Evolutionary conservation across 192 early-diverging fungal species (phyloP).

Genomic region (Coemansia sp.): DNA sequence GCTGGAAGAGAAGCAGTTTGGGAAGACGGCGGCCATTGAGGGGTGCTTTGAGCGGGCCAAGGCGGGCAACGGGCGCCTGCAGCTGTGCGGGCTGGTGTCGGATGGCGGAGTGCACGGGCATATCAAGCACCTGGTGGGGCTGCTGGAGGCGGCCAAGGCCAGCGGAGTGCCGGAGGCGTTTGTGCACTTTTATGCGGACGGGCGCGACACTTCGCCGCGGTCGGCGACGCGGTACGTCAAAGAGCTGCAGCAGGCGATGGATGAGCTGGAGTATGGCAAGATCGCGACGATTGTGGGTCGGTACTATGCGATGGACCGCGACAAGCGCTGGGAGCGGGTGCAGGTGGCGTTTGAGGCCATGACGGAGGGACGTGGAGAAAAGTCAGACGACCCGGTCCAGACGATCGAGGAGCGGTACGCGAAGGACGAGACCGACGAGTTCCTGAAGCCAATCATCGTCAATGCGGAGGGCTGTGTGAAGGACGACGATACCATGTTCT

Average conservation of each 20-base stretch:
- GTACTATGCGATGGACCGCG: constrained; percentile 99
- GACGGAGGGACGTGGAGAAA: constrained; percentile 72
- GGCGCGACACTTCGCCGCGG: constrained; percentile 91
- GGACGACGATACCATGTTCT: constrained; percentile 89
- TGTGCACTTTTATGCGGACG: constrained; percentile 97
- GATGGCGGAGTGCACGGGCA: constrained; percentile 99
- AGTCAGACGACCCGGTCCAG: constrained; percentile 52
- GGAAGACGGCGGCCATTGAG: constrained; percentile 63
- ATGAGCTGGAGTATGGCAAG: constrained; percentile 63
- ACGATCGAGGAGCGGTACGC: constrained; percentile 83
- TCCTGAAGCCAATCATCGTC: constrained; percentile 97
- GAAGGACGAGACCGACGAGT: constrained; percentile 96
- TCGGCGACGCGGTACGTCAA: constrained; percentile 77
- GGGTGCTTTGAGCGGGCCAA: constrained; percentile 83
- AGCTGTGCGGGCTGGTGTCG: constrained; percentile 90
- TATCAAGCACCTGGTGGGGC: constrained; percentile 80
- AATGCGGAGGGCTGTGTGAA: constrained; percentile 69
- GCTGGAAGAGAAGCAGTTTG: constrained; percentile 80
- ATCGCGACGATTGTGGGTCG: constrained; percentile 92
- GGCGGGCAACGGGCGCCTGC: constrained; percentile 70
- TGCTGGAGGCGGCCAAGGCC: constrained; percentile 81
- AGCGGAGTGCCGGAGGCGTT: constrained; percentile 76
- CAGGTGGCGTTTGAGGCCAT: constrained; percentile 91
- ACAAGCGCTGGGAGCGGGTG: constrained; percentile 99
- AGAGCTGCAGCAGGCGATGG: constrained; percentile 59